Base-by-base conservation (phyloP, 306 rosid species). In the Biancaea sappan region DNA sequence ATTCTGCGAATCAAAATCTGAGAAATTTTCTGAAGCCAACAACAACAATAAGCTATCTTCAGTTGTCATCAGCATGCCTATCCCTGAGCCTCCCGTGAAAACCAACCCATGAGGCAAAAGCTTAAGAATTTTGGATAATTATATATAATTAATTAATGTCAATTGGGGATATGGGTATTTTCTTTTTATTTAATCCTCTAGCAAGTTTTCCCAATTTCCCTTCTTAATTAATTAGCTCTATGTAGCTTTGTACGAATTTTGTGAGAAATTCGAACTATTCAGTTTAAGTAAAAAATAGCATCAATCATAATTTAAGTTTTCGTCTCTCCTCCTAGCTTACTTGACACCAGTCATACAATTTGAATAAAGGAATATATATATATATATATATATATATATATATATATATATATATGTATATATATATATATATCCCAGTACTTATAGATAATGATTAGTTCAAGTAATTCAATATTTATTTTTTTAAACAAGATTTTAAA, bases 41-140 rank as follows among this genome's bases (percentile, higher is more conserved):
- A 1, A n/a, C 40, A 69, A n/a, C 40, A 69, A 54, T 31, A 1
- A n/a, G 3, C 59, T 16, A 19, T 72, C 82, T 15, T 79, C 74
- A 12, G 54, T 86, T 22, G 75, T 86, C 38, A 76, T 87, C 65
- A 57, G 19, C 60, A 72, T 80, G 76, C 77, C 81, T 69, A 44
- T 63, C 31, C 40, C 18, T 47, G 88, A 81, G 11, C 40, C 66
- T 43, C 70, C 78, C 46, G 31, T 32, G 7, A 84, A 79, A 51
- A 26, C 69, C 82, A 69, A 53, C 64, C 64, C 71, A 37, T 18
- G 74, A 69, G 10, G 29, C 60, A 72, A 68, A 53, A 1, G 79
- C 74, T 58, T 75, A 38, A 76, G 35, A 59, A 65, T 65, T 40
- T 5, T 65, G 57, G 37, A 73, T 61, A 16, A 16, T 41, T 3